Conservation (phyloP, 306 rosid genomes). For the Glycine soja region DNA sequence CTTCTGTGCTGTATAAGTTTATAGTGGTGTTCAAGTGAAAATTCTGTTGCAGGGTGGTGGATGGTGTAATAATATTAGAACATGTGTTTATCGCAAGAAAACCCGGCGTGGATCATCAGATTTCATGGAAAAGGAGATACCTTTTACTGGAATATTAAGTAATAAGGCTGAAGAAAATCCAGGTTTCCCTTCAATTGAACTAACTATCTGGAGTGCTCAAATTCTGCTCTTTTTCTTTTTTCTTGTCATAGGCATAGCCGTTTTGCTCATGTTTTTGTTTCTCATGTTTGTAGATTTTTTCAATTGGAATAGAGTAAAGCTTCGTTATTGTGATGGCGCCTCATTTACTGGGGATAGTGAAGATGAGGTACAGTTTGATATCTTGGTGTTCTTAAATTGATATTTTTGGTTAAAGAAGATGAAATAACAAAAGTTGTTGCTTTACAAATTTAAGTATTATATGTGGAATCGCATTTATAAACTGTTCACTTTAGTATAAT, state of each 20-base stretch:
- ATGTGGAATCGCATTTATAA: neutral
- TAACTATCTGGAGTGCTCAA: slow-evolving; percentile 6
- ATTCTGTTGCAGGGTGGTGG: slow-evolving; percentile 93
- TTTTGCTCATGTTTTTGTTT: slow-evolving; percentile 37
- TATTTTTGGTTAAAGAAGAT: slow-evolving; percentile 4
- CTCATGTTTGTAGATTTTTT: slow-evolving; percentile 72
- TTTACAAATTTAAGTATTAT: neutral
- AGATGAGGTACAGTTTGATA: slow-evolving; percentile 61
- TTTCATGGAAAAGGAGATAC: slow-evolving; percentile 83
- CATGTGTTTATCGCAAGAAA: slow-evolving; percentile 86
- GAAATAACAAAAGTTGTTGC: neutral
- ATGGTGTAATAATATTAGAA: slow-evolving; percentile 86
- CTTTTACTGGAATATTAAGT: slow-evolving; percentile 86
- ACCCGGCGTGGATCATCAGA: slow-evolving; percentile 78
- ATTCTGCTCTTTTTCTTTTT: slow-evolving; percentile 28
- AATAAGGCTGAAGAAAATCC: slow-evolving; percentile 81
- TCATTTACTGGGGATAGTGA: slow-evolving; percentile 88
- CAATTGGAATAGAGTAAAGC: slow-evolving; percentile 95
- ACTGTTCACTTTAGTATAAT: neutral
- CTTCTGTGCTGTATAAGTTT: neutral
- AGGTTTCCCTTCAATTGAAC: slow-evolving; percentile 59
- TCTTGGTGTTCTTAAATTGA: slow-evolving; percentile 18
- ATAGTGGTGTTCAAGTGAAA: slow-evolving; percentile 27
- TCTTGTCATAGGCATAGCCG: neutral
- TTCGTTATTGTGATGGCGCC: slow-evolving; percentile 99